These are phyloP conservation scores for Colletotrichum sidae DNA, from an alignment of 2,329 filamentous ascomycete genomes.

Conservation along the genomic window DNA sequence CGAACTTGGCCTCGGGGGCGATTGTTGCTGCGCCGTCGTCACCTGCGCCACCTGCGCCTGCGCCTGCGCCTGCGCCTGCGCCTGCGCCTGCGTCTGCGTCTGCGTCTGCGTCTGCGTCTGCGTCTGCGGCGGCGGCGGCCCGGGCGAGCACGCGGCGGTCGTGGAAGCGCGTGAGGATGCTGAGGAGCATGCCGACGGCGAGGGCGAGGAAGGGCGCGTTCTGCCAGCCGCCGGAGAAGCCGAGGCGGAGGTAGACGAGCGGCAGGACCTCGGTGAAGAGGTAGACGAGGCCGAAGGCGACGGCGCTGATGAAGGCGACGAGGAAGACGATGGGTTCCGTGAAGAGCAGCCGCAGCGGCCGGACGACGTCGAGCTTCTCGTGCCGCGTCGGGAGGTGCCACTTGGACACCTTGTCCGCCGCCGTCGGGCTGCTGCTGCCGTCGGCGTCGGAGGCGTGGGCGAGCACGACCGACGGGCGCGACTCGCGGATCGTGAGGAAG, in stretches of 20 bases:
- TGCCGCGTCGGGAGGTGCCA: neutral
- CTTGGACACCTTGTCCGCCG: neutral
- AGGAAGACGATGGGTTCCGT: conserved; percentile 28
- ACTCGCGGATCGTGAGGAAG: conserved; percentile 18
- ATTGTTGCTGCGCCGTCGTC: conserved; percentile 21
- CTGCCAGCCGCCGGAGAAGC: conserved; percentile 4
- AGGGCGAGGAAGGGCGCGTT: conserved; percentile 20
- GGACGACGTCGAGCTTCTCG: conserved; percentile 22
- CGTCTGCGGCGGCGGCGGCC: conserved; percentile 7
- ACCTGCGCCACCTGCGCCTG: no score
- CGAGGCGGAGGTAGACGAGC: conserved; percentile 1
- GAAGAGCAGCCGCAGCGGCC: conserved; percentile 12
- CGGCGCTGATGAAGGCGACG: conserved; percentile 10
- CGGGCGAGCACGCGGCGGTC: neutral
- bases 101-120: no score
- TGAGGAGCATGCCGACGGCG: conserved; percentile 8
- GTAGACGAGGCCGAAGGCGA: conserved; percentile 22
- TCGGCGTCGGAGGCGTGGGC: neutral
- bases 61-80: neutral
- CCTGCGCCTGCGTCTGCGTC: conserved; percentile 22
- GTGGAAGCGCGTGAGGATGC: conserved; percentile 12
- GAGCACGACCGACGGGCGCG: conserved; percentile 20
- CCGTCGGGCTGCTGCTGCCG: neutral
- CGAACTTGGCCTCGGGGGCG: conserved; percentile 35
- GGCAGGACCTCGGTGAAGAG: conserved; percentile 25